phyloP scores from a whole-genome alignment of 768 basidiomycete species.

The Xerocomellus dryophilus region DNA sequence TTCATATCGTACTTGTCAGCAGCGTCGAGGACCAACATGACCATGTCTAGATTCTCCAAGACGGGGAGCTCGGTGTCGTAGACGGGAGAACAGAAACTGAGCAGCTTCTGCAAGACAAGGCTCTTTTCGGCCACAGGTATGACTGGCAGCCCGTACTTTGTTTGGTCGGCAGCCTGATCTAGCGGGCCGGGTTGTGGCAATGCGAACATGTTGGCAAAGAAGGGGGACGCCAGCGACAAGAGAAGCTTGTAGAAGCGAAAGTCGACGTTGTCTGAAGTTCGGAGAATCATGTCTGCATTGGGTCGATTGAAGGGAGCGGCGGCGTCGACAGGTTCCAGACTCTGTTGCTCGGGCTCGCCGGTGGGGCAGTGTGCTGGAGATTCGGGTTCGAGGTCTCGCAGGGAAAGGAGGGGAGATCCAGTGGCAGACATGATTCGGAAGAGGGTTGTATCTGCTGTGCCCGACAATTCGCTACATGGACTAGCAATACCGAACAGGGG shows the following conservation, averaged over 20 bases:
- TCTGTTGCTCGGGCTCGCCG: conserved; percentile 3
- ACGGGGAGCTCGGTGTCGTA: conserved; percentile 34
- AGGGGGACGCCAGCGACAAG: conserved; percentile 53
- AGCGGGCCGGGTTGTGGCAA: conserved; percentile 42
- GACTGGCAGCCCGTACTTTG: conserved; percentile 37
- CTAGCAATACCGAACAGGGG: conserved; percentile 1
- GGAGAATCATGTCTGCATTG: conserved; percentile 52
- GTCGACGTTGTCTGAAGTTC: conserved; percentile 48
- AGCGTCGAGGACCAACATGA: conserved; percentile 43
- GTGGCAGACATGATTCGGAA: conserved; percentile 14
- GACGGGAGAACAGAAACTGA: conserved; percentile 49
- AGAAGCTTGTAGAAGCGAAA: conserved; percentile 56
- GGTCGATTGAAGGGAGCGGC: conserved; percentile 45
- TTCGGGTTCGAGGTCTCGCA: conserved; percentile 7
- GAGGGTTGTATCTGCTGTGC: background rate
- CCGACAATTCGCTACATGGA: conserved; percentile 10
- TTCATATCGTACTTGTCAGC: conserved; percentile 53
- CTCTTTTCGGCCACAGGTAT: conserved; percentile 49
- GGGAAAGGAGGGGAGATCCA: conserved; percentile 2
- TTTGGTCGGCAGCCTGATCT: conserved; percentile 29
- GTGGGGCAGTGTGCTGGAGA: background rate
- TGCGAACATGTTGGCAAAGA: conserved; percentile 56
- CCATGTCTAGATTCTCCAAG: conserved; percentile 38
- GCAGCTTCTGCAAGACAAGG: conserved; percentile 39
- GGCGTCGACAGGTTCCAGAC: conserved; percentile 26